Evolutionary conservation across 1,284 basidiomycete species (phyloP), one percentile per base, ranked within the genome.

Genomic region (Tausonia pullulans): DNA sequence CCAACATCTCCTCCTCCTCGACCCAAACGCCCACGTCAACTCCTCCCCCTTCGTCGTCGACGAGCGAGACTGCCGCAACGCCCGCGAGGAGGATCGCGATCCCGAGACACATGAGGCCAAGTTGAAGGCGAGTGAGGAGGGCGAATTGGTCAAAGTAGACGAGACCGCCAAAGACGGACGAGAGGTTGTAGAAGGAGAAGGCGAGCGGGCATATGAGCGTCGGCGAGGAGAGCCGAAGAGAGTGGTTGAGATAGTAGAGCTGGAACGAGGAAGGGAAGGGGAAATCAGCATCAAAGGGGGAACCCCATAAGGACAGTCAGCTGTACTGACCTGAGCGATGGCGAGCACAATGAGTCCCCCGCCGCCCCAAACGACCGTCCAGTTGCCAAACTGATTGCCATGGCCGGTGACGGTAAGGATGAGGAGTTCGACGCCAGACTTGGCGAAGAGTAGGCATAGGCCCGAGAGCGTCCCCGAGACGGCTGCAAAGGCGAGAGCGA

Each of bases 181-280:
- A 90, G 7, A 94, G 77, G 72, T 96, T 97, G 78, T 96, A 98
- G 75, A 93, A 92, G 76, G 92, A 96, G 76, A 97, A 98, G 2
- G 93, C 92, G 70, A 93, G 82, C 41, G 94, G 94, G 75, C 92
- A 96, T 54, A 97, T 87, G 59, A 96, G 78, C 0, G 90, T 93
- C 0, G 94, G 94, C 70, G 88, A 84, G 7, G 88, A 88, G 52
- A 94, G 80, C 50, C 87, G 81, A 61, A 98, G 79, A 9, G 86
- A 86, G 74, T 92, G 92, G 77, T 98, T 92, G 69, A 97, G 82
- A 74, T 98, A 98, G 83, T 90, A 93, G 46, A 97, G 80, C 75
- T 83, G 77, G 4, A 71, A 62, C 16, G 74, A 54, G 6, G 70
- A 43, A 45, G 4, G 13, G 27, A 16, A 11, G 39, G 27, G 39